Conservation (phyloP, 805 yeast genomes). For the Cyberlindnera mrakii region DNA sequence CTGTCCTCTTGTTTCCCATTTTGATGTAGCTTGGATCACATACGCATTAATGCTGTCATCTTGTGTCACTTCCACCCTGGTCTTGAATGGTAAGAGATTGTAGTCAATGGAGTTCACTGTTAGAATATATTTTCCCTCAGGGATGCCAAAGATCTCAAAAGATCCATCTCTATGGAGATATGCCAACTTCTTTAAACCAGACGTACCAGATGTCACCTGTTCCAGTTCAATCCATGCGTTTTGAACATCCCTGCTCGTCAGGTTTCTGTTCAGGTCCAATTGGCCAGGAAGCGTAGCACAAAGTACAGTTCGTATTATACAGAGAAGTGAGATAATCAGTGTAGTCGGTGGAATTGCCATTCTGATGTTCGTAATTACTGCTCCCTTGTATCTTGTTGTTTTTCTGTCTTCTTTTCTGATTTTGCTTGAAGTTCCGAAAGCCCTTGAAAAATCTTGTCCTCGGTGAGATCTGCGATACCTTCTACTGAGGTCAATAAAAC, state of each 20-base stretch:
- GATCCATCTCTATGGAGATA: constrained; percentile 9
- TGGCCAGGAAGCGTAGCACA: constrained; percentile 14
- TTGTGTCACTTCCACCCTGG: constrained; percentile 11
- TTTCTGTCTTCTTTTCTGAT: no score
- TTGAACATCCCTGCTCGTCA: constrained; percentile 10
- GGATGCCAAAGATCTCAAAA: constrained; percentile 11
- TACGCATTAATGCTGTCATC: constrained; percentile 11
- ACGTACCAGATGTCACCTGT: constrained; percentile 1
- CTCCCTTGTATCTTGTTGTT: no score
- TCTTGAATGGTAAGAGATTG: constrained; percentile 20
- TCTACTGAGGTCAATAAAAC: no score
- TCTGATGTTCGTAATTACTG: background rate
- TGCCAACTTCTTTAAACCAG: constrained; percentile 2
- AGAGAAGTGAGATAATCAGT: background rate
- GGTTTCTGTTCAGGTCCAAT: constrained; percentile 7
- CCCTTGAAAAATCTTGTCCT: no score
- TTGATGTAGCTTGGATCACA: constrained; percentile 9
- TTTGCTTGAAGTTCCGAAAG: no score
- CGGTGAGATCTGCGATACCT: no score
- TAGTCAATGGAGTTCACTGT: constrained; percentile 14
- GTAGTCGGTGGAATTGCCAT: background rate
- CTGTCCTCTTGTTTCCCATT: constrained; percentile 1
- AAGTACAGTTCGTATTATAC: background rate
- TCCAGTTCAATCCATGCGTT: constrained; percentile 12
- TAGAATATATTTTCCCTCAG: constrained; percentile 16